Evolutionary conservation across 2,329 filamentous ascomycete genomes (phyloP), one percentile per base, ranked within the genome.

Genomic region (Clarireedia hainanense): DNA sequence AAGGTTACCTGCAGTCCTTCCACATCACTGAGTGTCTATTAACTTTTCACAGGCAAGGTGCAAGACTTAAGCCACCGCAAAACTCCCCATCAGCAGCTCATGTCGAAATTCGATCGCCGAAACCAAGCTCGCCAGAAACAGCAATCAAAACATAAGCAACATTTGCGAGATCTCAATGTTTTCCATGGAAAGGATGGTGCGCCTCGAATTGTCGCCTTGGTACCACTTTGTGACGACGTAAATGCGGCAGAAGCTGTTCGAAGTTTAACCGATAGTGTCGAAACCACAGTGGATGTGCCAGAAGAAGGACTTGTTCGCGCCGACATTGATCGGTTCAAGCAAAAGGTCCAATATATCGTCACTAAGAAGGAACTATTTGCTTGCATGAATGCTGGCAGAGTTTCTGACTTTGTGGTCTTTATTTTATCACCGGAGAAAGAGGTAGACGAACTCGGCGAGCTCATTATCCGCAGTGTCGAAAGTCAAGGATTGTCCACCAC

Each of bases 61-160:
- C 85, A 78, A 55, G 75, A 82, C 66, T 88, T 95, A 68, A 83
- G 80, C 65, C 77, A 78, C 65, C 84, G 92, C 68, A 95, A 89
- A 72, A 96, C 92, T 15, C 89, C 89, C 55, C 90, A 96, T 71
- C 94, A 99, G 71, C 90, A 96, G 75, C 83, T 96, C 74, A 92
- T 96, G 89, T 95, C 91, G 57, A 99, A 97, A 74, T 81, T 99
- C 71, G 91, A 96, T 73, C 87, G 94, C 58, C 85, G 90, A 65
- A 97, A 99, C 72, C 90, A 95, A 76, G 89, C 90, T 64, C 92
- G 92, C 72, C 94, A 99, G 76, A 85, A 86, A 71, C 88, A 92
- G 66, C 76, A 88, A 60, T 78, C 84, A 64, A 96, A 97, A 73
- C 84, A 91, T 68, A 85, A 85, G 68, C 90, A 94, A 65, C 88